These are phyloP conservation scores for Triticum dicoccoides DNA, from an alignment of 176 grass and related monocot species.

Conservation along the genomic window DNA sequence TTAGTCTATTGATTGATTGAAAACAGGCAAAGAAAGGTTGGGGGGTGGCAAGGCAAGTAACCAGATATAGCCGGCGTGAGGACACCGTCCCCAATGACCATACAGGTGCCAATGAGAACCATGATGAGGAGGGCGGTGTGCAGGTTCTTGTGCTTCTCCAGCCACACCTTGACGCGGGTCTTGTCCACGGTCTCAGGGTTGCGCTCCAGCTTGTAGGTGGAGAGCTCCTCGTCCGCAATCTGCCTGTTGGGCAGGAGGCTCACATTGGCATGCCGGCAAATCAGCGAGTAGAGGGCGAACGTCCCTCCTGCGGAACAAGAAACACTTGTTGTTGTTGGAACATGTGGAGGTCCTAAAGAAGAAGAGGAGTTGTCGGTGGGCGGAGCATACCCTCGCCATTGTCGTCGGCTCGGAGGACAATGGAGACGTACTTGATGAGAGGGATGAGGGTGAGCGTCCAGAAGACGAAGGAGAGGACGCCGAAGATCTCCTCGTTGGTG, in stretches of 20 bases:
- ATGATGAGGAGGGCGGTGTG: conserved; percentile 71
- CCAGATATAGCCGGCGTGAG: conserved; percentile 96
- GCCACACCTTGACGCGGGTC: conserved; percentile 67
- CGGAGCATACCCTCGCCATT: conserved; percentile 83
- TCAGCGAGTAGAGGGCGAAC: conserved; percentile 89
- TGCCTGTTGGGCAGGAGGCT: conserved; percentile 91
- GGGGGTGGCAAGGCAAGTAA: conserved; percentile 26
- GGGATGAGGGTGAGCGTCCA: conserved; percentile 97
- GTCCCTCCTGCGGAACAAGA: conserved; percentile 64
- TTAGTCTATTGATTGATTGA: conserved; percentile 1
- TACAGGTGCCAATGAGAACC: conserved; percentile 95
- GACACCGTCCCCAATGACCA: conserved; percentile 98
- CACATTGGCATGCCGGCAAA: conserved; percentile 93
- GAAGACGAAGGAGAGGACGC: conserved; percentile 97
- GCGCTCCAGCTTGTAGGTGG: conserved; percentile 86
- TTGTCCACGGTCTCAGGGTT: conserved; percentile 48
- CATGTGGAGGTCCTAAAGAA: neutral
- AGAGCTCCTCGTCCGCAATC: conserved; percentile 90
- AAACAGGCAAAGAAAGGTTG: conserved; percentile 11
- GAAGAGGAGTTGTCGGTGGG: too few species aligned
- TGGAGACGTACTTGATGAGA: conserved; percentile 90
- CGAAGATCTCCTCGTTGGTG: conserved; percentile 93
- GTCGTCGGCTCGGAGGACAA: conserved; percentile 90
- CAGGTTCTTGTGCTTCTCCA: conserved; percentile 88
- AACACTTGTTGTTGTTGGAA: neutral